Evolutionary conservation across 208 protist species (phyloP).

Genomic region (Wallacemonas sp.): DNA sequence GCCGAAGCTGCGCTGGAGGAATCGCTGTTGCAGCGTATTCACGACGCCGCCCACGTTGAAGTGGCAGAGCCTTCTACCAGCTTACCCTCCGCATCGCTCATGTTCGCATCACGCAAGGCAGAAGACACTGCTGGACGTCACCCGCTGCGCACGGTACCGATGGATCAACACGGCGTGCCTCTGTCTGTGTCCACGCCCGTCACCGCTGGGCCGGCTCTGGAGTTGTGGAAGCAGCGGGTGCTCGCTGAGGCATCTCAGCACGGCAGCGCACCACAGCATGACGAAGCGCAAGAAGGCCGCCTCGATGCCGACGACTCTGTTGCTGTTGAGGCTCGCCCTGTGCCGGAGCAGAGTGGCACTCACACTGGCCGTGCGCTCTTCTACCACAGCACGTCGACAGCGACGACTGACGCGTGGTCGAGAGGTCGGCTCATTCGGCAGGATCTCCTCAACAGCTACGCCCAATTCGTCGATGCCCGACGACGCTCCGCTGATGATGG

Average conservation of each 20-base stretch:
- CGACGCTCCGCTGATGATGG: too few relatives aligned
- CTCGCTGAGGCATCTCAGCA: too few relatives aligned
- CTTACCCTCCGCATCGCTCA: background rate
- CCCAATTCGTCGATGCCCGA: too few relatives aligned
- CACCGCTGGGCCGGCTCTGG: conserved; percentile 5
- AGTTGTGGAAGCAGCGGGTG: conserved; percentile 28
- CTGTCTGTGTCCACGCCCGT: background rate
- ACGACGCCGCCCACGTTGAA: conserved; percentile 42
- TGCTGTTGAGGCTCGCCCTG: too few relatives aligned
- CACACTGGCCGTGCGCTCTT: conserved; percentile 6
- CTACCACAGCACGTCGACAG: background rate
- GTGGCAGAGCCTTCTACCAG: conserved; percentile 26
- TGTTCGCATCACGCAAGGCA: background rate
- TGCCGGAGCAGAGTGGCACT: conserved; percentile 20
- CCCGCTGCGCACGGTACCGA: background rate
- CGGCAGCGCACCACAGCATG: too few relatives aligned
- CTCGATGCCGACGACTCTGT: too few relatives aligned
- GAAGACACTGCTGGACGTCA: background rate
- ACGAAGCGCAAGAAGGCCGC: too few relatives aligned
- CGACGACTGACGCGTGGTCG: conserved; percentile 1
- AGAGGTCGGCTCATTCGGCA: conserved; percentile 15
- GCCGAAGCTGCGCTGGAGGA: conserved; percentile 46
- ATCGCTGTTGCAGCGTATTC: conserved; percentile 38
- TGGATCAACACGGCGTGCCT: too few relatives aligned
- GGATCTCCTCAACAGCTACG: conserved; percentile 22